These are phyloP conservation scores for Coprinopsis cinerea DNA, from an alignment of 768 basidiomycete genomes.

Conservation along the genomic window DNA sequence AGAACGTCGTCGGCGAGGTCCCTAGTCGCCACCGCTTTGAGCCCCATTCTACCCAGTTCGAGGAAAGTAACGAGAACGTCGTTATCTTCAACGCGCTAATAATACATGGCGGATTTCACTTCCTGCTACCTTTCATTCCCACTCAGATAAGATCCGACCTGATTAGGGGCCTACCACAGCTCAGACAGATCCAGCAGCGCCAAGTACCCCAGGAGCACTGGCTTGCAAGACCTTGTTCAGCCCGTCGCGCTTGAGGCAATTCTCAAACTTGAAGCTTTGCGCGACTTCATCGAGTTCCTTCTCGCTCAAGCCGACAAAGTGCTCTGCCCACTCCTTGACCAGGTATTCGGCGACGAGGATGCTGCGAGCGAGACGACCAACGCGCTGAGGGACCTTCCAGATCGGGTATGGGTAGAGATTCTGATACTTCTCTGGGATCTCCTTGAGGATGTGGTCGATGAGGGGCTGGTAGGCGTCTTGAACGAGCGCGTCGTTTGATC, in stretches of 20 bases:
- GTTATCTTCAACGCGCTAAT: too few species aligned
- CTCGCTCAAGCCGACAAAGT: conserved; percentile 53
- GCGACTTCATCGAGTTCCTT: conserved; percentile 68
- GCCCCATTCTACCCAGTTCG: too few species aligned
- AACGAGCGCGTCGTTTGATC: conserved; percentile 56
- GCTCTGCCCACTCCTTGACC: conserved; percentile 67
- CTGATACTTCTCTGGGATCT: conserved; percentile 46
- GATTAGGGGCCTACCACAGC: neutral
- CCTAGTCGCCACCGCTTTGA: too few species aligned
- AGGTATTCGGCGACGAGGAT: conserved; percentile 69
- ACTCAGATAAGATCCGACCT: too few species aligned
- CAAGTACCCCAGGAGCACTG: conserved; percentile 22
- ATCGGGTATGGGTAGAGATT: conserved; percentile 58
- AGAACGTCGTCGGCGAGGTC: too few species aligned
- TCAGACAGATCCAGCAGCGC: neutral
- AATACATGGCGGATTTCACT: too few species aligned
- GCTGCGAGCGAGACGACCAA: conserved; percentile 56
- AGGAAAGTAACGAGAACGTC: too few species aligned
- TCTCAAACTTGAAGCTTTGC: conserved; percentile 65
- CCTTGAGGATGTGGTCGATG: conserved; percentile 51
- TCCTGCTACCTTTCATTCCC: too few species aligned
- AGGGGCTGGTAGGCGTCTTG: conserved; percentile 59
- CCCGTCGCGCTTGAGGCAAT: conserved; percentile 63
- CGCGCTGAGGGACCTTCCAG: conserved; percentile 53
- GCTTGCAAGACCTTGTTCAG: conserved; percentile 51